Conservation (phyloP, 805 yeast species). For the Myxozyma sirexii region DNA sequence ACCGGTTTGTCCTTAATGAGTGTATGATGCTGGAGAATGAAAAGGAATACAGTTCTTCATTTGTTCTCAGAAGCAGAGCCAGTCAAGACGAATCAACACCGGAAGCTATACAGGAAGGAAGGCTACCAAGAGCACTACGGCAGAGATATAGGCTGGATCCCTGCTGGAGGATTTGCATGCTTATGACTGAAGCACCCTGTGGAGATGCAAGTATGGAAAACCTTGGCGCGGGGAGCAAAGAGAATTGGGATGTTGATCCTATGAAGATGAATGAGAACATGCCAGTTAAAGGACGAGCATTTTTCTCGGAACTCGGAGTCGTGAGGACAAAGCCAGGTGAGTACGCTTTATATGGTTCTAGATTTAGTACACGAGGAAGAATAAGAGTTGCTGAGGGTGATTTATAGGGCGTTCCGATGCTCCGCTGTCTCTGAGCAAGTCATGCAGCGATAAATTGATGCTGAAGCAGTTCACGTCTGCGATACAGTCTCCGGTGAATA, state of each 20-base stretch:
- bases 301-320: constrained; percentile 57
- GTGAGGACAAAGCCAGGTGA: constrained; percentile 86
- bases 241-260: constrained; percentile 13
- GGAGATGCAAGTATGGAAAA: constrained; percentile 80
- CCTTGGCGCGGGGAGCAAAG: constrained; percentile 35
- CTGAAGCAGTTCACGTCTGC: constrained; percentile 54
- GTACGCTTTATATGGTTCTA: neutral
- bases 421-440: constrained; percentile 68
- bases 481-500: constrained; percentile 39
- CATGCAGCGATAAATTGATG: constrained; percentile 85
- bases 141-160: constrained; percentile 43
- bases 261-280: constrained; percentile 23
- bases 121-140: neutral
- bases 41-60: constrained; percentile 1
- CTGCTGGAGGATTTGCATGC: constrained; percentile 56
- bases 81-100: neutral
- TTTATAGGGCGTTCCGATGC: constrained; percentile 68
- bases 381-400: neutral
- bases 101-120: no score
- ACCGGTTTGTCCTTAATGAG: constrained; percentile 59
- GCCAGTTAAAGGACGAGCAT: constrained; percentile 62
- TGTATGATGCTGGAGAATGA: constrained; percentile 35
- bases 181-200: constrained; percentile 80
- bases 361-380: neutral
- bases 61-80: neutral